These are phyloP conservation scores for Tuctoria greenei DNA, from an alignment of 176 grass and related monocot genomes.

Conservation along the genomic window DNA sequence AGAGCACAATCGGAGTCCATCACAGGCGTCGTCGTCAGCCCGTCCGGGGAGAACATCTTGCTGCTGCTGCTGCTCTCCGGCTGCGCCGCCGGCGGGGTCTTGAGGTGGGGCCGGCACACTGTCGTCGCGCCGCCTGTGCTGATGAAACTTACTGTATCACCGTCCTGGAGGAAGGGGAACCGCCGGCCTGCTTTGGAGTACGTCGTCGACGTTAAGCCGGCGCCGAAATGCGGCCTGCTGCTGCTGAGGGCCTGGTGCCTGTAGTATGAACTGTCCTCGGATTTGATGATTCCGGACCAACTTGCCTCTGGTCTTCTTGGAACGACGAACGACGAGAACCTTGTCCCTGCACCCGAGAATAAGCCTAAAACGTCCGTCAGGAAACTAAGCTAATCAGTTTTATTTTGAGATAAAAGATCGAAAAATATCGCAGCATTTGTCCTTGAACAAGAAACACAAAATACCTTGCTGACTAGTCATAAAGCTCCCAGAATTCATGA, in stretches of 20 bases:
- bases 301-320: constrained; percentile 54
- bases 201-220: constrained; percentile 12
- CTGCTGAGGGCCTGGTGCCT: not conserved
- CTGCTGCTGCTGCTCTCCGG: constrained; percentile 51
- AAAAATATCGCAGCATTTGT: too few species aligned
- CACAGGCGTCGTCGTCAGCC: constrained; percentile 38
- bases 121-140: not conserved
- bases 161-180: constrained; percentile 66
- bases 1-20: constrained; percentile 76
- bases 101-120: constrained; percentile 50
- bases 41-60: constrained; percentile 53
- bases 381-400: constrained; percentile 11
- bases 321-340: constrained; percentile 47
- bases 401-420: too few species aligned
- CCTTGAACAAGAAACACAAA: constrained; percentile 24
- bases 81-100: not conserved
- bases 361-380: constrained; percentile 32
- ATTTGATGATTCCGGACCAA: constrained; percentile 56
- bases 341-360: constrained; percentile 51
- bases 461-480: constrained; percentile 88
- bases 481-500: constrained; percentile 54
- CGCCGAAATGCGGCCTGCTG: constrained; percentile 37
- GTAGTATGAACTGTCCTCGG: constrained; percentile 48
- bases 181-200: constrained; percentile 59
- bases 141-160: constrained; percentile 45